Conservation (phyloP, 352 stramenopile genomes). For the Pythium insidiosum region DNA sequence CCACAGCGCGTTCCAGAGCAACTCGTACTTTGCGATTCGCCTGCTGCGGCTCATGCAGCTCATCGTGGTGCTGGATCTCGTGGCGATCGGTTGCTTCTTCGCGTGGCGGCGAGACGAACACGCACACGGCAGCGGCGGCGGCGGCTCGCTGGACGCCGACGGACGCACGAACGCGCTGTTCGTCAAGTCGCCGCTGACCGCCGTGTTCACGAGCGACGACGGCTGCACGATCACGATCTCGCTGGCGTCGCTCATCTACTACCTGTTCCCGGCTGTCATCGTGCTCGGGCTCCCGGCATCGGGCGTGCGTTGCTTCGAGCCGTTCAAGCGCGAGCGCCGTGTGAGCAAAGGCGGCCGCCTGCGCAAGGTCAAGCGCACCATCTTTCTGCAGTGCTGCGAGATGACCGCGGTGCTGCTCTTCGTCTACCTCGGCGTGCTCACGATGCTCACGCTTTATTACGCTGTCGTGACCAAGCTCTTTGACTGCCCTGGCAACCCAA, state of each 20-base stretch:
- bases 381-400: slow-evolving; percentile 72
- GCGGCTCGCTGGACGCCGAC: too few species aligned
- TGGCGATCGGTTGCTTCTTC: slow-evolving; percentile 58
- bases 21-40: slow-evolving; percentile 75
- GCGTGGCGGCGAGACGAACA: slow-evolving; percentile 23
- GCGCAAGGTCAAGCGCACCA: slow-evolving; percentile 73
- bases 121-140: too few species aligned
- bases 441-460: slow-evolving; percentile 46
- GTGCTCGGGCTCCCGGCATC: slow-evolving; percentile 58
- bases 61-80: slow-evolving; percentile 43
- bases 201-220: slow-evolving; percentile 31
- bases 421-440: slow-evolving; percentile 36
- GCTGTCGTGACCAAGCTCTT: slow-evolving; percentile 49
- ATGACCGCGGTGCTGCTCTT: slow-evolving; percentile 52
- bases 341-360: slow-evolving; percentile 44
- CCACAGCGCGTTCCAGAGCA: slow-evolving; percentile 49
- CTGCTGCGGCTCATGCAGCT: slow-evolving; percentile 53
- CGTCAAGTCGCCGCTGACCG: slow-evolving; percentile 29
- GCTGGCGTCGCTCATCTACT: slow-evolving; percentile 57
- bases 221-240: slow-evolving; percentile 39
- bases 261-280: slow-evolving; percentile 53
- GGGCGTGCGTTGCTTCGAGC: slow-evolving; percentile 54
- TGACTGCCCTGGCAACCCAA: slow-evolving; percentile 30
- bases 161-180: too few species aligned
- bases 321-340: slow-evolving; percentile 61